These are phyloP conservation scores for Penicillium nucicola DNA, from an alignment of 495 filamentous ascomycete species.

Conservation along the genomic window DNA sequence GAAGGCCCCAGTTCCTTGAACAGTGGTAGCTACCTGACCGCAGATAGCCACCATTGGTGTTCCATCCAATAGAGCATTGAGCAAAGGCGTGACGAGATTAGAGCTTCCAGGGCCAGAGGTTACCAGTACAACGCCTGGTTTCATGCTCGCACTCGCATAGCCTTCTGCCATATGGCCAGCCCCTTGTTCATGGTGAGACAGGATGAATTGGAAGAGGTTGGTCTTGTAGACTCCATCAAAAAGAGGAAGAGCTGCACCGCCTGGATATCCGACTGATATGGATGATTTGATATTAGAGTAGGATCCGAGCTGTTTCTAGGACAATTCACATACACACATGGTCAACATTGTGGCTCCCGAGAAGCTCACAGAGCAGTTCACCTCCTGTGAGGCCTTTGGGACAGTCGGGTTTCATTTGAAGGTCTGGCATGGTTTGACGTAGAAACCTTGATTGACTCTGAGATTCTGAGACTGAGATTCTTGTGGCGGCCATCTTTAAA, in stretches of 20 bases:
- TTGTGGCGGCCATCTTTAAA: no score
- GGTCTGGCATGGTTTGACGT: neutral
- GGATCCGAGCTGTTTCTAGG: neutral
- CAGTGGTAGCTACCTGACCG: constrained; percentile 54
- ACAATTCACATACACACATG: constrained; percentile 2
- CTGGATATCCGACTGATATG: constrained; percentile 43
- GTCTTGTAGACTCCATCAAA: constrained; percentile 66
- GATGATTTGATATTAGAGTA: neutral
- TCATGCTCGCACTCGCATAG: constrained; percentile 57
- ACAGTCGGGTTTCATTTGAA: neutral
- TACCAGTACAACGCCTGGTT: constrained; percentile 59
- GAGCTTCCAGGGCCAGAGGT: constrained; percentile 65
- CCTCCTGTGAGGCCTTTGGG: neutral
- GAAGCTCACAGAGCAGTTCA: constrained; percentile 4
- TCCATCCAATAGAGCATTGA: constrained; percentile 60
- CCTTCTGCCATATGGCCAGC: constrained; percentile 67
- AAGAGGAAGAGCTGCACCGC: constrained; percentile 47
- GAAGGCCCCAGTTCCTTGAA: constrained; percentile 60
- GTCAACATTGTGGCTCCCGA: neutral
- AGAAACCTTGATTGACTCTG: no score
- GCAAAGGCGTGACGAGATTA: constrained; percentile 61
- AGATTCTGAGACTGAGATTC: no score
- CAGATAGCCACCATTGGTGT: constrained; percentile 62
- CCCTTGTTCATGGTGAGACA: constrained; percentile 62
- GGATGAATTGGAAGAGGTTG: constrained; percentile 58